Evolutionary conservation across 192 early-diverging fungal genomes (phyloP), one percentile per base, ranked within the genome.

Genomic region (Dimargaris cristalligena): DNA sequence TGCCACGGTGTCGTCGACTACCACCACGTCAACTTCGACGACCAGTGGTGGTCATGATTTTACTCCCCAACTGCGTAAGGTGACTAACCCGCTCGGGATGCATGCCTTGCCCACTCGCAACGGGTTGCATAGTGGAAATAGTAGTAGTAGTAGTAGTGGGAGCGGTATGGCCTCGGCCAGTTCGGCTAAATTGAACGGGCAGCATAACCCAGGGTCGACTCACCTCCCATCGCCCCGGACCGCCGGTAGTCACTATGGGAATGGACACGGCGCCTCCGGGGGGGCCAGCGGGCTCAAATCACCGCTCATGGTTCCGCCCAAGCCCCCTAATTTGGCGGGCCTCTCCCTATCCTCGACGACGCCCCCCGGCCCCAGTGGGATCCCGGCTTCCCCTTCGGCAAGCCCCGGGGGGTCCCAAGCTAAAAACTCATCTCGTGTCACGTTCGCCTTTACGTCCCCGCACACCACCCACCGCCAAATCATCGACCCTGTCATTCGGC

Each of bases 391-490:
- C n/a, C n/a, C n/a, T n/a, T n/a, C n/a, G n/a, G n/a, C n/a, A n/a
- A n/a, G 38, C 16, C 16, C 38, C 38, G 38, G 38, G 38, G 6
- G 16, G 38, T 16, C 38, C 38, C 38, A 41, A 16, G 8, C 16
- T 16, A 6, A 41, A 41, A n/a, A n/a, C n/a, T n/a, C n/a, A n/a
- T n/a, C n/a, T 41, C 38, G 33, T 14, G 55, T 57, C 34, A 57
- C 55, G 10, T 57, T 57, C 32, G 16, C 55, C 22, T 57, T 57
- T 35, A 57, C 55, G 9, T 57, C 55, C 23, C 55, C 55, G 10
- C 55, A 57, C 38, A 57, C 55, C 18, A 35, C 55, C 32, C 55
- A 57, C 55, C 55, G 55, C 2, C 55, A 57, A n/a, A 34, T 57
- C 34, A 57, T 57, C 23, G 55, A 57, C 55, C 55, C 55, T 2